Conservation (phyloP, 2,329 filamentous ascomycete species). For the Allantophomopsis lycopodina region DNA sequence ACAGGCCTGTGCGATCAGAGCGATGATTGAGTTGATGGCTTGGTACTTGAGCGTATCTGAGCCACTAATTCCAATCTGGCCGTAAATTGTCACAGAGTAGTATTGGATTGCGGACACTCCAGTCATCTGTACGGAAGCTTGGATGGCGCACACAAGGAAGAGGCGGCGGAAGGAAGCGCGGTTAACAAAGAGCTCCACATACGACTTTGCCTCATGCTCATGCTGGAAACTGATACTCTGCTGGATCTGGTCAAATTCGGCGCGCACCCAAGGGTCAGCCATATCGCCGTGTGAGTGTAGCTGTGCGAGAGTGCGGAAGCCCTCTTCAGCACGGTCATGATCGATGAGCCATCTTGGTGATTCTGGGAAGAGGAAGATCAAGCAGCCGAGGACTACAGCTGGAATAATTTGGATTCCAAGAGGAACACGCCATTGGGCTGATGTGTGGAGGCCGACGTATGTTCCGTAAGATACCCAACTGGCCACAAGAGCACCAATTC, state of each 20-base stretch:
- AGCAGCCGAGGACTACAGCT: slow-evolving; percentile 44
- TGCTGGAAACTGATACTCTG: slow-evolving; percentile 47
- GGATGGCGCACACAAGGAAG: slow-evolving; percentile 44
- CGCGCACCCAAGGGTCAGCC: slow-evolving; percentile 44
- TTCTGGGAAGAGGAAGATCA: slow-evolving; percentile 65
- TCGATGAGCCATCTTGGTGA: slow-evolving; percentile 54
- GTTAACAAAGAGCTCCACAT: slow-evolving; percentile 44
- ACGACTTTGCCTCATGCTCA: slow-evolving; percentile 48
- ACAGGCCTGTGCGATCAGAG: slow-evolving; percentile 51
- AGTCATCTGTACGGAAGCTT: slow-evolving; percentile 54
- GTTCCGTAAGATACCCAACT: slow-evolving; percentile 60
- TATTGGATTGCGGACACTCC: slow-evolving; percentile 52
- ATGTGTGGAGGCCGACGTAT: slow-evolving; percentile 17
- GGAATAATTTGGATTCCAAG: slow-evolving; percentile 62
- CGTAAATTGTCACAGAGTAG: slow-evolving; percentile 42
- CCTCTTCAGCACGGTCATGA: slow-evolving; percentile 38
- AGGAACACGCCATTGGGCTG: slow-evolving; percentile 35
- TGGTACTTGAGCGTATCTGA: slow-evolving; percentile 60
- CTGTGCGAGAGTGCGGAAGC: slow-evolving; percentile 40
- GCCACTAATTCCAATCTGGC: slow-evolving; percentile 51
- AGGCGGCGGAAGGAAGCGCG: slow-evolving; percentile 48
- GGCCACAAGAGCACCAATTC: slow-evolving; percentile 58
- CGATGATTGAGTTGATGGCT: slow-evolving; percentile 60
- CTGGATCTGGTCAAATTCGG: slow-evolving; percentile 50
- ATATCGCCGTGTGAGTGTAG: slow-evolving; percentile 46